Evolutionary conservation across 768 basidiomycete species (phyloP).

Genomic region (Cystoderma amianthinum): DNA sequence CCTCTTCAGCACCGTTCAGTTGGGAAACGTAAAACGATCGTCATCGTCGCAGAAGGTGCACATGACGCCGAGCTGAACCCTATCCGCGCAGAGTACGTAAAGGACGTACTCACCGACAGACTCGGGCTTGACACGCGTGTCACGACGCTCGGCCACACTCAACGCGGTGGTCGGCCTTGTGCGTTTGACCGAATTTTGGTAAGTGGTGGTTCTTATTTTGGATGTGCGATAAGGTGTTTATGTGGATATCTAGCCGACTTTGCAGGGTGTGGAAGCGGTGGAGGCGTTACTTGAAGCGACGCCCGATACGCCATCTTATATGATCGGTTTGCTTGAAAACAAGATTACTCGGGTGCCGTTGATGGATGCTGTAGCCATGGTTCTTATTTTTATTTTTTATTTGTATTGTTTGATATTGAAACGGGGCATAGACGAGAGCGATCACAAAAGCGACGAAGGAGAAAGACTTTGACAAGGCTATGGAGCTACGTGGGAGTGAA

Average conservation of each 20-base stretch:
- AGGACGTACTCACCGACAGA: constrained; percentile 78
- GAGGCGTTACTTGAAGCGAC: constrained; percentile 80
- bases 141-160: constrained; percentile 94
- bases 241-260: constrained; percentile 63
- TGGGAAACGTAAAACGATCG: constrained; percentile 97
- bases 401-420: too few relatives aligned
- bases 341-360: constrained; percentile 90
- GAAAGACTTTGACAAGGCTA: constrained; percentile 82
- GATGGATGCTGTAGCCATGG: constrained; percentile 87
- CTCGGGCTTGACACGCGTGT: constrained; percentile 93
- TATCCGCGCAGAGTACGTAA: constrained; percentile 89
- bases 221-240: too few relatives aligned
- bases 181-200: constrained; percentile 91
- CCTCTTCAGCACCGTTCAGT: constrained; percentile 80
- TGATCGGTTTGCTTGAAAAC: constrained; percentile 95
- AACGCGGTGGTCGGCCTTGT: constrained; percentile 91
- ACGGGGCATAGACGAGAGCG: constrained; percentile 63
- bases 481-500: constrained; percentile 87
- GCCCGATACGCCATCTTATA: constrained; percentile 89
- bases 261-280: constrained; percentile 95
- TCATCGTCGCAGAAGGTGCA: constrained; percentile 97
- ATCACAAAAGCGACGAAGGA: constrained; percentile 77
- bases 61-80: constrained; percentile 83
- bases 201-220: constrained; percentile 14
- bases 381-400: too few relatives aligned